Evolutionary conservation across 345 rosid species (phyloP), one percentile per base, ranked within the genome.

Genomic region (Aquilaria sinensis): DNA sequence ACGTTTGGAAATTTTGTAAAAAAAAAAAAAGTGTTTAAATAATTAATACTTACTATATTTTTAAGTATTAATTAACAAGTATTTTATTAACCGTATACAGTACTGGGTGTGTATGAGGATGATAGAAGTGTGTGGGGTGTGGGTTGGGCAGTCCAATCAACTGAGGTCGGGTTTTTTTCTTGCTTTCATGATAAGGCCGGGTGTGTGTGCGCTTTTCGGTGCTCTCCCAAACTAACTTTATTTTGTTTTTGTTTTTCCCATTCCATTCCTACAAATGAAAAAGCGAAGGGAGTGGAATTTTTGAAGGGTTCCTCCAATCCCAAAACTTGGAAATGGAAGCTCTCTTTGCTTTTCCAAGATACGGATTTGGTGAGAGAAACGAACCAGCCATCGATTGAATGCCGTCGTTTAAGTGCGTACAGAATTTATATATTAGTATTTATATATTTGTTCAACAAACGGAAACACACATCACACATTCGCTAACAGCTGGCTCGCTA

Each of bases 151-250:
- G 80, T 83, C 86, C 57, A 77, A 78, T 85, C 85, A 37, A 37
- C 8, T 37, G 43, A 9, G 43, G 78, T 63, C 72, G 48, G 49
- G 70, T 69, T 66, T 76, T 70, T 80, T 84, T 72, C 86, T 81
- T 69, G 80, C 92, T 82, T 92, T 89, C 86, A 85, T 89, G 89
- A 92, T 86, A 79, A 75, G 90, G 23, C 23, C 23, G 23, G 23
- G 77, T 79, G 82, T 80, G 63, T 67, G 61, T 87, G 92, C 43
- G 43, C 96, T 92, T 92, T 92, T 89, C 95, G 98, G 98, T 92
- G 98, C 61, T 80, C 77, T 79, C 79, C 74, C 75, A 69, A 53
- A 60, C 80, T 73, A 53, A 60, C 80, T 73, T 72, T 80, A 23
- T 72, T 78, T 63, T 58, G 10, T 83, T 61, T 75, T 64, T 47